phyloP scores from a whole-genome alignment of 208 protist genomes.

The Eutreptiella sp. region DNA sequence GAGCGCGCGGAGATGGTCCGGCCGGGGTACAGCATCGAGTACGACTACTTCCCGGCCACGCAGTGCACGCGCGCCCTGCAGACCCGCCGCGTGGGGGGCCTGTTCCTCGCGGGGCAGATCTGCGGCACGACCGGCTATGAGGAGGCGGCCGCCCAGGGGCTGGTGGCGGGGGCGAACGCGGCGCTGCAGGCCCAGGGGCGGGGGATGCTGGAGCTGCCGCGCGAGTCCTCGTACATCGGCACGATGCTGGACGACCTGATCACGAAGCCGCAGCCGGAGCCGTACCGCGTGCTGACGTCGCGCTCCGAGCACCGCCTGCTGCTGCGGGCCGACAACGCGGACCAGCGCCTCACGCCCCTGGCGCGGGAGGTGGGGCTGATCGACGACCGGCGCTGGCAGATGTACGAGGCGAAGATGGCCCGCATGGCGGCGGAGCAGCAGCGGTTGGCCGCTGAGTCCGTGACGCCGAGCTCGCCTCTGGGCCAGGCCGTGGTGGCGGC shows the following conservation, averaged over 20 bases:
- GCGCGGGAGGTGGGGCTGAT: slow-evolving; percentile 8
- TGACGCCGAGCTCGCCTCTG: neutral
- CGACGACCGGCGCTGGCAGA: neutral
- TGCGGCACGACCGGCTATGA: slow-evolving; percentile 72
- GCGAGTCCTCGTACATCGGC: slow-evolving; percentile 47
- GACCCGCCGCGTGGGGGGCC: slow-evolving; percentile 42
- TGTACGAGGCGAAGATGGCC: neutral
- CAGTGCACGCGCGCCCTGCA: slow-evolving; percentile 45
- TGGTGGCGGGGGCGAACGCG: slow-evolving; percentile 63
- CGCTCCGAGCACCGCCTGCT: slow-evolving; percentile 54
- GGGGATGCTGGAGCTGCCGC: slow-evolving; percentile 38
- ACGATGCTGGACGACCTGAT: slow-evolving; percentile 66
- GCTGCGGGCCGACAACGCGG: slow-evolving; percentile 62
- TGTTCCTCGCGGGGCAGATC: slow-evolving; percentile 71
- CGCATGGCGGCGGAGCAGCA: neutral
- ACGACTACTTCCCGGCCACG: slow-evolving; percentile 64
- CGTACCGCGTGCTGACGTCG: slow-evolving; percentile 61
- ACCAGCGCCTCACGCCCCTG: slow-evolving; percentile 44
- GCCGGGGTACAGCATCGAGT: slow-evolving; percentile 68
- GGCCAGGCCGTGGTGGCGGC: neutral
- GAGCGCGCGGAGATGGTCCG: slow-evolving; percentile 46
- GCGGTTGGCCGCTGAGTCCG: neutral
- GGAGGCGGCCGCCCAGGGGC: slow-evolving; percentile 56
- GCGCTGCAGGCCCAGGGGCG: slow-evolving; percentile 3
- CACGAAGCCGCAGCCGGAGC: slow-evolving; percentile 47